phyloP scores from a whole-genome alignment of 2,329 filamentous ascomycete species.

The Colletotrichum viniferum region DNA sequence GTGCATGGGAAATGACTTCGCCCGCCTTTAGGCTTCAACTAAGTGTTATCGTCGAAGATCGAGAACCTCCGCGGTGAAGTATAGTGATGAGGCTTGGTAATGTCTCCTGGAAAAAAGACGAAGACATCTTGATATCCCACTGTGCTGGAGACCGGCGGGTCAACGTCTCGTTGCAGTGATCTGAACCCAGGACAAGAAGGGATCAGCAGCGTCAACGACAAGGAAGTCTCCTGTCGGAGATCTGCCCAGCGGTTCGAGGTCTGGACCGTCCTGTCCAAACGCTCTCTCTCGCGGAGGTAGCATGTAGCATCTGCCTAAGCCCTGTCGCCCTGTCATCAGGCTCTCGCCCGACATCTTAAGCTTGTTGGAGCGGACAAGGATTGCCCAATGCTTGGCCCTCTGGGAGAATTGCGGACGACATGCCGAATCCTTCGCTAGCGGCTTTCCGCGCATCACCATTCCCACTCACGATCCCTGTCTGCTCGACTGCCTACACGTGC shows the following conservation, averaged over 20 bases:
- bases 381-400: not conserved
- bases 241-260: not conserved
- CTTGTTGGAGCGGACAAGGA: not conserved
- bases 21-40: not conserved
- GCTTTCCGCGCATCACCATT: not conserved
- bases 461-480: not conserved
- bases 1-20: conserved; percentile 11
- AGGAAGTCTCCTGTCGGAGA: not conserved
- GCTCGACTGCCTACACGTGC: conserved; percentile 3
- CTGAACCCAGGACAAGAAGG: not conserved
- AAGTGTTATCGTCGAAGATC: not conserved
- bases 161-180: not conserved
- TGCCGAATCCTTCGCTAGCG: not conserved
- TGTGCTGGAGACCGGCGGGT: not conserved
- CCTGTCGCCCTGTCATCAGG: not conserved
- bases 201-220: conserved; percentile 3
- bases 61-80: not conserved
- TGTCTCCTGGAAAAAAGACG: not conserved
- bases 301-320: not conserved
- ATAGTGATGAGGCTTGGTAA: not conserved
- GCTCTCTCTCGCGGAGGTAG: not conserved
- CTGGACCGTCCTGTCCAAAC: not conserved
- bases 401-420: not conserved
- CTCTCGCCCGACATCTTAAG: conserved; percentile 5
- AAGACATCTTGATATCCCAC: not conserved